Conservation (phyloP, 1,284 basidiomycete genomes). For the Ganoderma resinaceum region DNA sequence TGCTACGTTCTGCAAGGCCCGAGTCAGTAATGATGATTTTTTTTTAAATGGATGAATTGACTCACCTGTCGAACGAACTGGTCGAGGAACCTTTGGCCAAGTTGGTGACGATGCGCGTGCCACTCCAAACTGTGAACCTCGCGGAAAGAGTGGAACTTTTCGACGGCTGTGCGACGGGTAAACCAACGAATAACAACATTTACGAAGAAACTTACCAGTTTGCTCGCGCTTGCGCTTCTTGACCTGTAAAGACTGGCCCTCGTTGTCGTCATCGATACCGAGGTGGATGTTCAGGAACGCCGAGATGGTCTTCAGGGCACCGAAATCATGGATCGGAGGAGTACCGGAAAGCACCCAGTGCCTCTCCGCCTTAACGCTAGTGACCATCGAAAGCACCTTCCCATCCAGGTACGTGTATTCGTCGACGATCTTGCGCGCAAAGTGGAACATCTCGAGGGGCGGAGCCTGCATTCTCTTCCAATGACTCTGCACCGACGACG, state of each 20-base stretch:
- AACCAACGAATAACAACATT: conserved; percentile 8
- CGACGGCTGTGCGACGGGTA: conserved; percentile 67
- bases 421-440: conserved; percentile 88
- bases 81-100: conserved; percentile 88
- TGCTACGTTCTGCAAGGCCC: conserved; percentile 78
- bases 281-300: conserved; percentile 87
- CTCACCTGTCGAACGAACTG: conserved; percentile 83
- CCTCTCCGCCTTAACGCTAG: conserved; percentile 78
- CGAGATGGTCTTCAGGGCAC: conserved; percentile 90
- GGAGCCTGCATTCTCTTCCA: conserved; percentile 85
- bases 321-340: conserved; percentile 92
- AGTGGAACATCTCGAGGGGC: conserved; percentile 92
- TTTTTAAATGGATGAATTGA: conserved; percentile 30
- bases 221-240: conserved; percentile 86
- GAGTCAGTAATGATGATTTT: neutral
- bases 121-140: conserved; percentile 92
- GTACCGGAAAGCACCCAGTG: conserved; percentile 98
- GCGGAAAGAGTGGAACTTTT: conserved; percentile 95
- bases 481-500: conserved; percentile 68
- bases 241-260: conserved; percentile 75
- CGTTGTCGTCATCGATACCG: conserved; percentile 89
- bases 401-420: conserved; percentile 95
- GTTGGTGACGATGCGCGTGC: conserved; percentile 86
- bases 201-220: conserved; percentile 63
- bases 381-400: conserved; percentile 81